Evolutionary conservation across 257 asterid genomes (phyloP).

Genomic region (Linaria vulgaris): DNA sequence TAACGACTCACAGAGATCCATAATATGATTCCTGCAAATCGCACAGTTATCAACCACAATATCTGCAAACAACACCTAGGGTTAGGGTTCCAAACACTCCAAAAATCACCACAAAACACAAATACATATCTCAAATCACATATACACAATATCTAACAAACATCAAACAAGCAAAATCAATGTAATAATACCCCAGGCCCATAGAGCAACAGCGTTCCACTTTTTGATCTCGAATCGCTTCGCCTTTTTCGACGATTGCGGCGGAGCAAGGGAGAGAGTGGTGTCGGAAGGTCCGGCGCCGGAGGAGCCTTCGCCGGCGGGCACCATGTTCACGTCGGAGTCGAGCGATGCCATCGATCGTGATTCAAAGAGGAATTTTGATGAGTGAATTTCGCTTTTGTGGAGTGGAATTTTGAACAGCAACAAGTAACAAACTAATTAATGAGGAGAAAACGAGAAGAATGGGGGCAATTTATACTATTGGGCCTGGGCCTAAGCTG

Average conservation of each 20-base stretch:
- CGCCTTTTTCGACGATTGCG: conserved; percentile 52
- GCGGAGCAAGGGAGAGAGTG: conserved; percentile 30
- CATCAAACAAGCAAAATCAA: too few species aligned
- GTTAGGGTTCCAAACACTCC: conserved; percentile 17
- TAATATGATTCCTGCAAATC: conserved; percentile 90
- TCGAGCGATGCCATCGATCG: conserved; percentile 75
- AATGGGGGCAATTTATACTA: too few species aligned
- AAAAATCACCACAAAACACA: conserved; percentile 13
- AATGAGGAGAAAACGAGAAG: too few species aligned
- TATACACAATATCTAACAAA: background rate
- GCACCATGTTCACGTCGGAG: conserved; percentile 69
- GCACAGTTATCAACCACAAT: conserved; percentile 96
- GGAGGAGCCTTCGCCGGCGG: conserved; percentile 73
- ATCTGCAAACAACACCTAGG: conserved; percentile 57
- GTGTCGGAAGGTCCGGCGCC: conserved; percentile 56
- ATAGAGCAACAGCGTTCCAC: conserved; percentile 91
- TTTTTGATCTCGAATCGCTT: conserved; percentile 86
- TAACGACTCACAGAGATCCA: conserved; percentile 85
- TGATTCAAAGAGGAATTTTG: too few species aligned
- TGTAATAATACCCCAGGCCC: conserved; percentile 86
- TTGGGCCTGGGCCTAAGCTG: too few species aligned
- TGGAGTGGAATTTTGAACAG: too few species aligned
- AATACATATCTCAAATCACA: background rate
- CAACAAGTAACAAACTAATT: too few species aligned
- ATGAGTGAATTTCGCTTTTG: too few species aligned